Percentiles rank a stretch among this genome's conserved stretches.
These are phyloP conservation scores for Stachybotrys elegans DNA, from an alignment of 2,329 filamentous ascomycete species.

Conservation along the genomic window DNA sequence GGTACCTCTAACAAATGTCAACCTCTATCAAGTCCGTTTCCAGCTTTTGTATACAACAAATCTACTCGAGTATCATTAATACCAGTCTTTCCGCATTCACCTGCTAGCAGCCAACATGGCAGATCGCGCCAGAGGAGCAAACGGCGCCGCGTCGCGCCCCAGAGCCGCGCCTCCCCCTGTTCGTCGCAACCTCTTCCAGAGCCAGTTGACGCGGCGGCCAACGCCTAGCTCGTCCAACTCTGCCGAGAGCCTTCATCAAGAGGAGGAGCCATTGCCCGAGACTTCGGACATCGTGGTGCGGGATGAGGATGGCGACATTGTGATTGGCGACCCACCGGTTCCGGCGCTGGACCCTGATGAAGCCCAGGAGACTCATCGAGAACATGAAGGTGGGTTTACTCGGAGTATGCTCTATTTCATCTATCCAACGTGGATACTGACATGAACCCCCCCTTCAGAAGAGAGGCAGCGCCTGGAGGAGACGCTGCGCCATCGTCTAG, in stretches of 20 bases:
- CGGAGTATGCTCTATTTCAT: too few relatives aligned
- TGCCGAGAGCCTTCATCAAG: constrained; percentile 44
- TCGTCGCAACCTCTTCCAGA: constrained; percentile 52
- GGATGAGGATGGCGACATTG: constrained; percentile 57
- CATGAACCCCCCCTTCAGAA: constrained; percentile 29
- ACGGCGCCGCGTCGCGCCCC: constrained; percentile 13
- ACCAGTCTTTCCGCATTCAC: too few relatives aligned
- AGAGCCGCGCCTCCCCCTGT: constrained; percentile 14
- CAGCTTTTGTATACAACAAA: too few relatives aligned
- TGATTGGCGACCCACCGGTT: constrained; percentile 50
- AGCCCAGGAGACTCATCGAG: constrained; percentile 48
- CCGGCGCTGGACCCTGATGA: constrained; percentile 52
- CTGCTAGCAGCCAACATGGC: too few relatives aligned
- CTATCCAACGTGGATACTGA: too few relatives aligned
- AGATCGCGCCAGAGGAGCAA: constrained; percentile 15
- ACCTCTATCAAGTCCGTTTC: too few relatives aligned
- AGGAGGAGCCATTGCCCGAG: constrained; percentile 39
- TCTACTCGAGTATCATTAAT: too few relatives aligned
- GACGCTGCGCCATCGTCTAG: constrained; percentile 56
- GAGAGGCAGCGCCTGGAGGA: constrained; percentile 57
- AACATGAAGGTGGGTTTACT: constrained; percentile 44
- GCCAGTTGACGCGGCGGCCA: constrained; percentile 53
- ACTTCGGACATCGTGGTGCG: constrained; percentile 56
- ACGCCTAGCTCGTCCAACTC: constrained; percentile 35
- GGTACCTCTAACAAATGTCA: too few relatives aligned